phyloP scores from a whole-genome alignment of 1,284 basidiomycete genomes.

The Microbotryum violaceum region DNA sequence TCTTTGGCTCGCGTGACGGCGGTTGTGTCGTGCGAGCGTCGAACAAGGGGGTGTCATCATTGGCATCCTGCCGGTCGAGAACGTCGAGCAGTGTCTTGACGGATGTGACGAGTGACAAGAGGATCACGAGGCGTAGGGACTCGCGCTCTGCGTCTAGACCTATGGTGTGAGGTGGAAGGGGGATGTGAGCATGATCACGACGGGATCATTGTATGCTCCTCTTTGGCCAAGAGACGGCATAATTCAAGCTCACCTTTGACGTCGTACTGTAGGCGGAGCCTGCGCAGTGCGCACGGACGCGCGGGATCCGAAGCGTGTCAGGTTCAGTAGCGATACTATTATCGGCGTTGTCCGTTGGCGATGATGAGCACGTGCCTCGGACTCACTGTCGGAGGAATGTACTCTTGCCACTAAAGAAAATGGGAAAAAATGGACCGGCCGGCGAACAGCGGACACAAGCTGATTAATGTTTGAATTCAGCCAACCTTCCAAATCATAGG shows the following conservation, averaged over 20 bases:
- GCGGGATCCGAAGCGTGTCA: too few species aligned
- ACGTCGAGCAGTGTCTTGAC: constrained; percentile 1
- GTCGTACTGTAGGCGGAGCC: too few species aligned
- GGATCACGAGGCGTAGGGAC: constrained; percentile 6
- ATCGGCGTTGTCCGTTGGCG: too few species aligned
- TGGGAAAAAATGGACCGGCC: too few species aligned
- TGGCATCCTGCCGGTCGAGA: constrained; percentile 2
- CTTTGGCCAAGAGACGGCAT: too few species aligned
- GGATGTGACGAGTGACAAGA: constrained; percentile 5
- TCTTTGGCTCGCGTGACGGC: not conserved
- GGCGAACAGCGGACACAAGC: too few species aligned
- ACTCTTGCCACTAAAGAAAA: constrained; percentile 1
- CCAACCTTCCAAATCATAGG: not conserved
- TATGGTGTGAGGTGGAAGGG: not conserved
- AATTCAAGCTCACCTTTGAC: too few species aligned
- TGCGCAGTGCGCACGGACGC: too few species aligned
- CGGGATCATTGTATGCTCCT: too few species aligned
- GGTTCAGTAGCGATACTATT: too few species aligned
- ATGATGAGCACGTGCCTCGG: too few species aligned
- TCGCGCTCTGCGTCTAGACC: constrained; percentile 13
- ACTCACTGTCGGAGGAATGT: constrained; percentile 9
- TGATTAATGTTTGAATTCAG: not conserved
- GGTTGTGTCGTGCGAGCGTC: not conserved
- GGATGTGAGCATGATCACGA: not conserved
- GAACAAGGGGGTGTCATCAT: constrained; percentile 4